Conservation (phyloP, 2,329 filamentous ascomycete genomes). For the Fusarium humuli region DNA sequence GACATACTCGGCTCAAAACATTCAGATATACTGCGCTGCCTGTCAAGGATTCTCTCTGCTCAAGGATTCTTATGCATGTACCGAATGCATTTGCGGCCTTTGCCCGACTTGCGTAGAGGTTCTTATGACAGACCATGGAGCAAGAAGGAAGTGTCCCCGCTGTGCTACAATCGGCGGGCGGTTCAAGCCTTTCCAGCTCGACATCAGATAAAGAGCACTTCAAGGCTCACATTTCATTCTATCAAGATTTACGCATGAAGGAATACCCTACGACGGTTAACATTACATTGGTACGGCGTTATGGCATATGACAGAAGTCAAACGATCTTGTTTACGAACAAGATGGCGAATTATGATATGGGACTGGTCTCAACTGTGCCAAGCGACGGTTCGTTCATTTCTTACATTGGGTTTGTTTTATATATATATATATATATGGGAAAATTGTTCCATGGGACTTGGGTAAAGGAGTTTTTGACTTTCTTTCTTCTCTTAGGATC, state of each 20-base stretch:
- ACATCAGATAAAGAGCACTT: constrained; percentile 71
- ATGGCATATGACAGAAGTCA: constrained; percentile 42
- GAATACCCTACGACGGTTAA: constrained; percentile 27
- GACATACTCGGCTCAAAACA: constrained; percentile 77
- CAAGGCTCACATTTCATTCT: constrained; percentile 36
- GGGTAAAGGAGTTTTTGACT: constrained; percentile 45
- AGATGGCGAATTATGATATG: constrained; percentile 38
- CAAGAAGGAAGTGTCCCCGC: constrained; percentile 79
- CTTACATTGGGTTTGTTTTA: constrained; percentile 17
- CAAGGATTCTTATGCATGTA: constrained; percentile 90
- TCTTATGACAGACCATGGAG: constrained; percentile 79
- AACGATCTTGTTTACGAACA: constrained; percentile 36
- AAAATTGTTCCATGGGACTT: constrained; percentile 33
- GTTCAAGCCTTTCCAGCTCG: constrained; percentile 87
- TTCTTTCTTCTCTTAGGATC: constrained; percentile 9
- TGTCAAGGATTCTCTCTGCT: constrained; percentile 83
- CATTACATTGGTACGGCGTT: constrained; percentile 46
- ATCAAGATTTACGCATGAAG: constrained; percentile 20
- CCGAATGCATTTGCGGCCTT: constrained; percentile 94
- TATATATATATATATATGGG: constrained; percentile 17
- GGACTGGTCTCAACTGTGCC: constrained; percentile 27
- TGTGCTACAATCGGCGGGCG: constrained; percentile 82
- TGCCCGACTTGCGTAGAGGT: constrained; percentile 90
- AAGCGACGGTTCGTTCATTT: constrained; percentile 38
- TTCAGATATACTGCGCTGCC: constrained; percentile 92